Percentiles rank a stretch among this genome's conserved stretches.
phyloP scores from a whole-genome alignment of 2,329 filamentous ascomycete species.

The Penicillium italicum region DNA sequence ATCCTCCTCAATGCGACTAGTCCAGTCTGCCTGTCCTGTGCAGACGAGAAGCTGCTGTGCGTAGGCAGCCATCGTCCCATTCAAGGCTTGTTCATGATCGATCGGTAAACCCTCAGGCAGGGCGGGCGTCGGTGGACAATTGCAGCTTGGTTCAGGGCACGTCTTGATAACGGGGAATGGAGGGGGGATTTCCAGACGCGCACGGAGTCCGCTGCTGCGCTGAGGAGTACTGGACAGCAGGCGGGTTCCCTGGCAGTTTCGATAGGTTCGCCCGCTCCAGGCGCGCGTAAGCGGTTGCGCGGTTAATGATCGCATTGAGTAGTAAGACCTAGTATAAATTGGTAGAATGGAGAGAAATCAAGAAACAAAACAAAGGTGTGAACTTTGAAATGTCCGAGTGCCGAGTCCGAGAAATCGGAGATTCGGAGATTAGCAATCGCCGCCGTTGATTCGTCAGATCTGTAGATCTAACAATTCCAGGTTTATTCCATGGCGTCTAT shows the following conservation, averaged over 20 bases:
- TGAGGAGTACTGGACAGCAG: conserved; percentile 23
- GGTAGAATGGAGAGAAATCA: neutral
- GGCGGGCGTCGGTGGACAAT: conserved; percentile 68
- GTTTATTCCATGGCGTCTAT: neutral
- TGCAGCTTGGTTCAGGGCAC: conserved; percentile 74
- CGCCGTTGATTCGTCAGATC: conserved; percentile 2
- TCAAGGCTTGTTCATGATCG: conserved; percentile 65
- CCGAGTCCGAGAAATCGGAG: conserved; percentile 15
- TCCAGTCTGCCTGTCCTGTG: conserved; percentile 77
- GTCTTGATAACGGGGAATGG: conserved; percentile 49
- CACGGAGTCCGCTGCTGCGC: conserved; percentile 19
- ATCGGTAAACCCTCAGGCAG: conserved; percentile 69
- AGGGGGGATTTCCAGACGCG: conserved; percentile 37
- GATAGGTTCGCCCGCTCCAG: conserved; percentile 11
- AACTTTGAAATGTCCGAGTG: conserved; percentile 12
- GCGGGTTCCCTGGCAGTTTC: conserved; percentile 11
- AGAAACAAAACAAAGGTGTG: neutral
- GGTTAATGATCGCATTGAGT: conserved; percentile 16
- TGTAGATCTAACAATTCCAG: neutral
- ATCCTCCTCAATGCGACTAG: conserved; percentile 79
- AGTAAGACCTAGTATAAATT: neutral
- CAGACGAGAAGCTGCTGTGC: conserved; percentile 79
- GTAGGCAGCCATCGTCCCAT: conserved; percentile 74
- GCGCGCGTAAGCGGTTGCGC: conserved; percentile 14
- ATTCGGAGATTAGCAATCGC: conserved; percentile 14